Evolutionary conservation across 2,329 filamentous ascomycete genomes (phyloP).

Genomic region (Anthostomella pinea): DNA sequence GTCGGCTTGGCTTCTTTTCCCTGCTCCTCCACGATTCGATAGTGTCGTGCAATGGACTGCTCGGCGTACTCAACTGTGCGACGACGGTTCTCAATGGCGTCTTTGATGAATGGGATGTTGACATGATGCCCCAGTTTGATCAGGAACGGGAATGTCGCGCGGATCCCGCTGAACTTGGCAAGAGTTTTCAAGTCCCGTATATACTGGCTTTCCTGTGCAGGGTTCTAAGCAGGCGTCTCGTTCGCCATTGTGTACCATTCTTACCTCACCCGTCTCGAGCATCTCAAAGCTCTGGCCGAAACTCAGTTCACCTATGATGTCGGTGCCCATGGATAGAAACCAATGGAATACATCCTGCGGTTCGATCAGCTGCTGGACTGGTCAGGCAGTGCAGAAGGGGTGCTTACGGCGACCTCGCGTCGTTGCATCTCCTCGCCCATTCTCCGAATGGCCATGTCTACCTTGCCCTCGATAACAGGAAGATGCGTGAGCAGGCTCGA

Average conservation of each 20-base stretch:
- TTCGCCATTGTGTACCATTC: no score
- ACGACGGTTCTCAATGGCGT: constrained; percentile 3
- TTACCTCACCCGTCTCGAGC: constrained; percentile 47
- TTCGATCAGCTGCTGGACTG: no score
- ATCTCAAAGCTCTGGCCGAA: constrained; percentile 55
- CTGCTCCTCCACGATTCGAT: constrained; percentile 14
- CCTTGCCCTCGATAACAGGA: constrained; percentile 34
- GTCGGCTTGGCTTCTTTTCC: constrained; percentile 26
- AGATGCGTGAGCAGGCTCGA: constrained; percentile 32
- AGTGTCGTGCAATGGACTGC: constrained; percentile 23
- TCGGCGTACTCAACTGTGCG: constrained; percentile 26
- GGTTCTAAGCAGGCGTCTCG: no score
- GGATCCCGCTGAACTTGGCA: constrained; percentile 19
- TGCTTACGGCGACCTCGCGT: constrained; percentile 34
- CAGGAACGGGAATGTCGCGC: constrained; percentile 30
- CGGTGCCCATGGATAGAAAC: constrained; percentile 53
- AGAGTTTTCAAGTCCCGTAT: constrained; percentile 40
- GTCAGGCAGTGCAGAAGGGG: no score
- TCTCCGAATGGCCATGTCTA: constrained; percentile 37
- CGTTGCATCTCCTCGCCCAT: constrained; percentile 42
- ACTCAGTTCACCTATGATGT: constrained; percentile 50
- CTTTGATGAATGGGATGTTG: constrained; percentile 27
- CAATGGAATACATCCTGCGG: constrained; percentile 53
- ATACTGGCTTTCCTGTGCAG: constrained; percentile 35
- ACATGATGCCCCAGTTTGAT: constrained; percentile 18